Percentiles rank a stretch among this genome's conserved stretches.
Evolutionary conservation across 2,329 filamentous ascomycete species (phyloP).

Genomic region (Thelonectria olida): DNA sequence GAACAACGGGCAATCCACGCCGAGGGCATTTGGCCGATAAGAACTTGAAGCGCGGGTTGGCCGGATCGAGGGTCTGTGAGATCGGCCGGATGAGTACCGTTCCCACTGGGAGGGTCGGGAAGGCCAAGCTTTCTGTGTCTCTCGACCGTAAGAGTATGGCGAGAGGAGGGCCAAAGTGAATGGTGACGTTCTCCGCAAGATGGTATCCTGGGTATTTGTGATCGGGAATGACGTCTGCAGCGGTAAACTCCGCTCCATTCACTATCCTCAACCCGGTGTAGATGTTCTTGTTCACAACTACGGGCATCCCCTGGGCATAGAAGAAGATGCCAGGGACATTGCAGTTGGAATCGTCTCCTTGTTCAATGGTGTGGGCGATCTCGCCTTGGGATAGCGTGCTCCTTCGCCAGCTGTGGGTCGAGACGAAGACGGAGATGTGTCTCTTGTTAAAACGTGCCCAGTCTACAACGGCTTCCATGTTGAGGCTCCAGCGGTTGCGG

Average conservation of each 20-base stretch:
- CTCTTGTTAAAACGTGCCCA: constrained; percentile 16
- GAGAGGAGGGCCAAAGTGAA: constrained; percentile 23
- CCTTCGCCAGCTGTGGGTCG: no score
- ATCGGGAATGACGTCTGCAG: constrained; percentile 21
- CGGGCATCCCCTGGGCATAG: constrained; percentile 24
- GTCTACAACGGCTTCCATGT: constrained; percentile 16
- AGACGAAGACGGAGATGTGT: no score
- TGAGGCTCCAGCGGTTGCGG: constrained; percentile 14
- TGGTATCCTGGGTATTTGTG: constrained; percentile 20
- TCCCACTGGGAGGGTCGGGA: no score
- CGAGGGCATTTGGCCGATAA: no score
- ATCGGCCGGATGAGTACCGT: no score
- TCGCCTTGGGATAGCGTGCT: not conserved
- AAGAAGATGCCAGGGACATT: constrained; percentile 22
- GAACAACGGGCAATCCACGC: no score
- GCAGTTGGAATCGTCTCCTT: constrained; percentile 20
- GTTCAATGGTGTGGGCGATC: constrained; percentile 20
- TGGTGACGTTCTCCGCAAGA: constrained; percentile 14
- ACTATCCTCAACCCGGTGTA: constrained; percentile 24
- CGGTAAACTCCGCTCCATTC: constrained; percentile 21
- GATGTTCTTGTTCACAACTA: constrained; percentile 24
- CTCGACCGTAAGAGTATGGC: constrained; percentile 19
- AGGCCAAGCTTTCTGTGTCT: constrained; percentile 4
- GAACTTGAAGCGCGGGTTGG: no score
- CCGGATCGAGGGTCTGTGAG: no score